phyloP scores from a whole-genome alignment of 1,284 basidiomycete species.

The Rhodofomes roseus region DNA sequence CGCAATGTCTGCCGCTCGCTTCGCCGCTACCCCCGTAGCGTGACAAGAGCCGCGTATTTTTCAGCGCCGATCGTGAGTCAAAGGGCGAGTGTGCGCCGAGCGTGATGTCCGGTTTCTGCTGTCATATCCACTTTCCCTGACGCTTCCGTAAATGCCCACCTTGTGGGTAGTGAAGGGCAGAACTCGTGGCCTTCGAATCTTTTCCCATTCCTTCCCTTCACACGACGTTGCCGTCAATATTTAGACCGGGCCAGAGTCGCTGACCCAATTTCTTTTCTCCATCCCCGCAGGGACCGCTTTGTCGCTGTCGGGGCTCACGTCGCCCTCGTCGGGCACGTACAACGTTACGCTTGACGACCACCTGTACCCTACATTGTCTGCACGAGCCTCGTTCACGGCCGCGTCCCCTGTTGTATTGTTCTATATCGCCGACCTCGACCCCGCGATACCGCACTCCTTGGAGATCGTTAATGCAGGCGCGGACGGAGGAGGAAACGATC shows the following conservation, averaged over 20 bases:
- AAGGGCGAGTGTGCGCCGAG: not conserved
- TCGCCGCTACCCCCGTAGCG: not conserved
- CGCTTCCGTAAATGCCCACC: not conserved
- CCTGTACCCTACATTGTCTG: slow-evolving; percentile 39
- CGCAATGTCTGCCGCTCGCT: not conserved
- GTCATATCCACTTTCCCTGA: not conserved
- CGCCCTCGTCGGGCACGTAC: slow-evolving; percentile 50
- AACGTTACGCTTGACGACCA: slow-evolving; percentile 54
- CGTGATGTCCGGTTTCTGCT: not conserved
- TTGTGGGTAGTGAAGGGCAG: not conserved
- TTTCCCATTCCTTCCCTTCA: not conserved
- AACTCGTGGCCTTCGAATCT: not conserved
- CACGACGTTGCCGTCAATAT: not conserved
- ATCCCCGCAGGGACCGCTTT: slow-evolving; percentile 49
- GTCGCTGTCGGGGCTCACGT: slow-evolving; percentile 51
- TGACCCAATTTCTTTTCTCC: slow-evolving; percentile 2
- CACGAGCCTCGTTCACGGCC: slow-evolving; percentile 49
- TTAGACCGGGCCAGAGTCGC: not conserved
- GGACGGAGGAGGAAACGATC: slow-evolving; percentile 27
- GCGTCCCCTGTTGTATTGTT: slow-evolving; percentile 50
- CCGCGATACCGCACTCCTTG: slow-evolving; percentile 43
- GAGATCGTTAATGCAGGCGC: slow-evolving; percentile 49
- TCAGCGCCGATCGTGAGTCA: not conserved
- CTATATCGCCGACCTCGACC: slow-evolving; percentile 57
- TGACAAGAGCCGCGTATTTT: not conserved